Percentiles rank a stretch among this genome's conserved stretches.
phyloP scores from a whole-genome alignment of 2,329 filamentous ascomycete genomes.

The Colletotrichum chrysophilum region DNA sequence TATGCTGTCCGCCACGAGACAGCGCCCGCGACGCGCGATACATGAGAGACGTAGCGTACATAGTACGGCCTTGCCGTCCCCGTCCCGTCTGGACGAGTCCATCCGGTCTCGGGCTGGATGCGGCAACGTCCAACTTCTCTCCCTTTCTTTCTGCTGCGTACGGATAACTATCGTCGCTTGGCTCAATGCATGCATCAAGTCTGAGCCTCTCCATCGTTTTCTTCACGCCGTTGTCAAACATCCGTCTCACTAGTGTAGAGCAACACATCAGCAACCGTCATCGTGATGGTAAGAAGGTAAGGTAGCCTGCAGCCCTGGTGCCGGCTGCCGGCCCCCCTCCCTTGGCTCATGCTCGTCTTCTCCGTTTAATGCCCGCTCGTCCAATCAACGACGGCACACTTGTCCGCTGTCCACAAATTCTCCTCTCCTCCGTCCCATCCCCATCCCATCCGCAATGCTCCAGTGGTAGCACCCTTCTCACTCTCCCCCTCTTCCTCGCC shows the following conservation, averaged over 20 bases:
- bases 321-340: neutral
- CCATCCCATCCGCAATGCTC: neutral
- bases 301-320: neutral
- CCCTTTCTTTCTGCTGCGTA: neutral
- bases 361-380: neutral
- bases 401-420: neutral
- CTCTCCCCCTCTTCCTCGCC: neutral
- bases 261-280: neutral
- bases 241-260: neutral
- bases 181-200: neutral
- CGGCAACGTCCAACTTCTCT: neutral
- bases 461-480: neutral
- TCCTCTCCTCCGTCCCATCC: constrained; percentile 4
- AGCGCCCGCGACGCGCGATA: neutral
- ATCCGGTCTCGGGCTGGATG: neutral
- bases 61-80: neutral
- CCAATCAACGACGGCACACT: neutral
- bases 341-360: constrained; percentile 2
- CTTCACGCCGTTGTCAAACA: neutral
- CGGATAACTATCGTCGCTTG: neutral
- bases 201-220: neutral
- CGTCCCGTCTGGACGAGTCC: neutral
- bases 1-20: neutral
- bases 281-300: neutral
- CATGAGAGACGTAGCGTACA: neutral